Percentiles rank a stretch among this genome's conserved stretches.
Evolutionary conservation across 306 rosid genomes (phyloP).

Genomic region (Chamaecrista fasciculata): DNA sequence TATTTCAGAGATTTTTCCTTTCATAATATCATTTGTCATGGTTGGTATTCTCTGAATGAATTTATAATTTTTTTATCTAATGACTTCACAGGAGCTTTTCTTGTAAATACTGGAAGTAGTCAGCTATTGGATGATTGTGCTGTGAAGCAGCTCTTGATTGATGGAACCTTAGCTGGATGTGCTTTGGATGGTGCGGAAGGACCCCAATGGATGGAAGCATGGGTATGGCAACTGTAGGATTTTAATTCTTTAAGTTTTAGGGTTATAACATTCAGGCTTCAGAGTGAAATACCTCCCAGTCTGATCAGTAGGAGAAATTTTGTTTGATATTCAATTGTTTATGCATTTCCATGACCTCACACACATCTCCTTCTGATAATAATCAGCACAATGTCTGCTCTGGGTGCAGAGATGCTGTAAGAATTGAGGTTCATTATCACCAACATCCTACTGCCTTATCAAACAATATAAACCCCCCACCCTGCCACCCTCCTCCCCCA

Average conservation of each 20-base stretch:
- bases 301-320: not conserved
- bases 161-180: conserved; percentile 95
- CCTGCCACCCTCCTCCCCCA: not conserved
- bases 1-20: conserved; percentile 10
- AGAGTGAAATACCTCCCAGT: not conserved
- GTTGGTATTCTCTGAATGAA: conserved; percentile 8
- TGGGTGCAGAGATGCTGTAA: conserved; percentile 16
- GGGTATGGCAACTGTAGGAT: conserved; percentile 60
- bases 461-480: not conserved
- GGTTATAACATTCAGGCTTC: not conserved
- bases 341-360: not conserved
- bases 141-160: conserved; percentile 95
- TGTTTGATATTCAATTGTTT: not conserved
- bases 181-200: conserved; percentile 99
- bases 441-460: not conserved
- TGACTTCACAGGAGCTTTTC: conserved; percentile 69
- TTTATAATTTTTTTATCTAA: conserved; percentile 19
- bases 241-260: not conserved
- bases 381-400: conserved; percentile 2
- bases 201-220: conserved; percentile 99
- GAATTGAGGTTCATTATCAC: not conserved
- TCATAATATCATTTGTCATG: not conserved
- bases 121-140: conserved; percentile 98
- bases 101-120: conserved; percentile 93
- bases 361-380: not conserved